A percentile compares a stretch with the other conserved stretches of the same genome.
Evolutionary conservation across 345 rosid genomes (phyloP).

Genomic region (Schrenkiella parvula): DNA sequence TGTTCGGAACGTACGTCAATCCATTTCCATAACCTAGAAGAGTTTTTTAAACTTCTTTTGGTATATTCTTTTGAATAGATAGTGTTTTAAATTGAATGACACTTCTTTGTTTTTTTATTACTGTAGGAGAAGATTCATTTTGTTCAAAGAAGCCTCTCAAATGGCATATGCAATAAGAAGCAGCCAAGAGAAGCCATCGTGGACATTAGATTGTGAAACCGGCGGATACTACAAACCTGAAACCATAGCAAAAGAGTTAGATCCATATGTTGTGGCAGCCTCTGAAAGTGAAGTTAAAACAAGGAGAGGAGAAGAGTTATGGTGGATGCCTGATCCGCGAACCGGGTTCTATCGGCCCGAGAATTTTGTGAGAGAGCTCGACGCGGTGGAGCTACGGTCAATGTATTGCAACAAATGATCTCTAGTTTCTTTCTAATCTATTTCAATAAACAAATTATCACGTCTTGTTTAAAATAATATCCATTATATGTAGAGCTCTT

Average conservation of each 20-base stretch:
- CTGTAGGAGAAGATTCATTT: conserved; percentile 6
- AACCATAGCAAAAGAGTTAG: neutral
- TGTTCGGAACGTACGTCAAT: conserved; percentile 1
- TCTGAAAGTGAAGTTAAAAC: neutral
- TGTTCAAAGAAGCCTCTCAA: conserved; percentile 4
- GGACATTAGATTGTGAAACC: neutral
- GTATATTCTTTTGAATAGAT: neutral
- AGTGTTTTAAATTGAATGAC: neutral
- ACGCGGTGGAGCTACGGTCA: conserved; percentile 17
- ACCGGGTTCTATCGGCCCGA: conserved; percentile 25
- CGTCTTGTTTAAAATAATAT: neutral
- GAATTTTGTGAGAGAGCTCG: neutral
- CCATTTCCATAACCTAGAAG: neutral
- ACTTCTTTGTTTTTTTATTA: neutral
- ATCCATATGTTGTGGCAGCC: neutral
- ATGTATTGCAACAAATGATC: neutral
- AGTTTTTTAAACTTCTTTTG: too few relatives aligned
- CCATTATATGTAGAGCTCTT: too few relatives aligned
- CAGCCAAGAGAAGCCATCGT: conserved; percentile 21
- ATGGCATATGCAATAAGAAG: neutral
- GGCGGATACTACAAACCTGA: conserved; percentile 21
- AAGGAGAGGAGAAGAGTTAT: conserved; percentile 18
- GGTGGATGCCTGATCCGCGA: conserved; percentile 30
- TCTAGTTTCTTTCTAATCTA: neutral
- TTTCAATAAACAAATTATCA: neutral